Percentiles rank a stretch among this genome's conserved stretches.
Evolutionary conservation across 345 rosid species (phyloP).

Genomic region (Pugionium cornutum): DNA sequence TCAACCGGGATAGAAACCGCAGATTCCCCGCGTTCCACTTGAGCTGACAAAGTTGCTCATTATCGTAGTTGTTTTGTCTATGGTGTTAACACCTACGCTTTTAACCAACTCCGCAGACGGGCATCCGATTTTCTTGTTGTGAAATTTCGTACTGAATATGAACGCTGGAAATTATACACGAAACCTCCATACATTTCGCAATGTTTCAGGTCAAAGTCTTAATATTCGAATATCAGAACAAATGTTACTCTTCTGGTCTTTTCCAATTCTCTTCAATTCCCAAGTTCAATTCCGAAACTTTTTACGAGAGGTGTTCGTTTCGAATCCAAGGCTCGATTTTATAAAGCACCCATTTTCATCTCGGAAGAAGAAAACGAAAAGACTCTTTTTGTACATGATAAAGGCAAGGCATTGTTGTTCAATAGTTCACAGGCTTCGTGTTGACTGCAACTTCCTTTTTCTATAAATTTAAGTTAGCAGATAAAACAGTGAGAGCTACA

Average conservation of each 20-base stretch:
- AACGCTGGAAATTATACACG: too few species aligned
- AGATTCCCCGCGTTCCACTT: conserved; percentile 50
- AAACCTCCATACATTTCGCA: not conserved
- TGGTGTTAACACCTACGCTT: conserved; percentile 87
- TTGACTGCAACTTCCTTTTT: not conserved
- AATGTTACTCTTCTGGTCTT: too few species aligned
- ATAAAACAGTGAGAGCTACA: conserved; percentile 3
- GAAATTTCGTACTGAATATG: conserved; percentile 5
- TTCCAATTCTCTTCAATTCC: too few species aligned
- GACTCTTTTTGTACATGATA: conserved; percentile 11
- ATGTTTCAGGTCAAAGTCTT: not conserved
- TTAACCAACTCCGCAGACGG: conserved; percentile 76
- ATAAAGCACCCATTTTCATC: not conserved
- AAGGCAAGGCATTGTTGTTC: not conserved
- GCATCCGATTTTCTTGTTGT: conserved; percentile 78
- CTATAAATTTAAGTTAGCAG: not conserved
- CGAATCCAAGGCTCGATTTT: not conserved
- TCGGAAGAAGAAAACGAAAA: not conserved
- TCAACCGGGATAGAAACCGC: too few species aligned
- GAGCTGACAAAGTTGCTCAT: conserved; percentile 96
- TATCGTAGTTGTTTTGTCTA: conserved; percentile 88
- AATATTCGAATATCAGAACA: too few species aligned
- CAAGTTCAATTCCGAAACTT: too few species aligned
- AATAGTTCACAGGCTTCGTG: conserved; percentile 3
- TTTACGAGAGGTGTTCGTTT: too few species aligned